Conservation (phyloP, 169 alveolate genomes). For the Plasmodium malariae region DNA sequence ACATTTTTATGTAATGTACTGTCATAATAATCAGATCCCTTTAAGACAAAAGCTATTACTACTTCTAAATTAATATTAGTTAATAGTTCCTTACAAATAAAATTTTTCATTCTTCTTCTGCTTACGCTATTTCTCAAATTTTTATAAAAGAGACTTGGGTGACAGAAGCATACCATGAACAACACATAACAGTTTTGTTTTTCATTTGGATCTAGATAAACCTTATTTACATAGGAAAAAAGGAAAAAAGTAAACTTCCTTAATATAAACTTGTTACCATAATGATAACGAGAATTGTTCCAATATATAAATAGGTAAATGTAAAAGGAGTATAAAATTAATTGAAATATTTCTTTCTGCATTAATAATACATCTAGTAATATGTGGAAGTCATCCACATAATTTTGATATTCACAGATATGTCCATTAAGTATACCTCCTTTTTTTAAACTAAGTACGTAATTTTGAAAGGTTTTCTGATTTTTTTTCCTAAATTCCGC, state of each 20-base stretch:
- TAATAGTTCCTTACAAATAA: not conserved
- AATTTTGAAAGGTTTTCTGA: conserved; percentile 8
- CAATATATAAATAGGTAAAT: conserved; percentile 45
- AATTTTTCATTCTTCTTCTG: conserved; percentile 54
- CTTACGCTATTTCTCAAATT: conserved; percentile 21
- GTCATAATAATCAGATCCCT: conserved; percentile 49
- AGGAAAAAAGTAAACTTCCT: conserved; percentile 15
- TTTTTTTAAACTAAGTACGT: conserved; percentile 50
- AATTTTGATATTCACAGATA: conserved; percentile 48
- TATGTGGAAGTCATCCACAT: conserved; percentile 41
- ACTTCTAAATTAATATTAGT: conserved; percentile 25
- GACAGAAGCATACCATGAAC: conserved; percentile 54
- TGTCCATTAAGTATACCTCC: conserved; percentile 23
- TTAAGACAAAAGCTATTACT: conserved; percentile 28
- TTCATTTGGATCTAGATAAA: conserved; percentile 4
- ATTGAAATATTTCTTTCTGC: conserved; percentile 45
- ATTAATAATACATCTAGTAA: conserved; percentile 33
- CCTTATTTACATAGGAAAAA: conserved; percentile 33
- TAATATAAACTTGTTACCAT: conserved; percentile 34
- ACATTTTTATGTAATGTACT: conserved; percentile 24
- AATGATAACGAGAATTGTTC: not conserved
- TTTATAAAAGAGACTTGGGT: conserved; percentile 35
- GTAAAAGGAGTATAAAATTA: conserved; percentile 32
- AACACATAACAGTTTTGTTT: conserved; percentile 27
- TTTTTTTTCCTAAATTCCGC: conserved; percentile 21